These are phyloP conservation scores for Mortierella sp. DNA, from an alignment of 371 early-diverging fungal genomes.

Conservation along the genomic window DNA sequence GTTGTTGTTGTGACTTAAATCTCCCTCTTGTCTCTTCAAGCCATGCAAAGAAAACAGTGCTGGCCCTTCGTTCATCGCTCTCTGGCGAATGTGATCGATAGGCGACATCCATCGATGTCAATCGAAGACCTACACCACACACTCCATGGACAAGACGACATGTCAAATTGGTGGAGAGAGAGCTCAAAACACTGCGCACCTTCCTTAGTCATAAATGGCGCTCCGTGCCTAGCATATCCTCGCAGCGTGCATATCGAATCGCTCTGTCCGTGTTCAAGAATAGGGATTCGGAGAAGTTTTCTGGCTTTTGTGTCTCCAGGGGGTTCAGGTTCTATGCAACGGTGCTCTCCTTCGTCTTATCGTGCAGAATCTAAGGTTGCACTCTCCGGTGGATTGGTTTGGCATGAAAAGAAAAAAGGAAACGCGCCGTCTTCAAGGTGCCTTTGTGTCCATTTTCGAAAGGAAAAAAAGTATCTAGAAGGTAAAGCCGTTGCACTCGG, in stretches of 20 bases:
- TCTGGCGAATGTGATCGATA: background rate
- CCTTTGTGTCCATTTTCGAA: background rate
- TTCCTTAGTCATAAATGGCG: background rate
- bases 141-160: too few relatives aligned
- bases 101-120: too few relatives aligned
- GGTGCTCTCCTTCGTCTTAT: slow-evolving; percentile 16
- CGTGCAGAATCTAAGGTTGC: slow-evolving; percentile 31
- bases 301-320: too few relatives aligned
- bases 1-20: too few relatives aligned
- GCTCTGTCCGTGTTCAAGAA: too few relatives aligned
- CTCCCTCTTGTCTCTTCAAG: background rate
- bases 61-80: background rate
- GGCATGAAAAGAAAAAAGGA: background rate
- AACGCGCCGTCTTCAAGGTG: slow-evolving; percentile 10
- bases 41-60: background rate
- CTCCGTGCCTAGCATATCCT: too few relatives aligned
- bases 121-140: too few relatives aligned
- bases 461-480: background rate
- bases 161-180: too few relatives aligned
- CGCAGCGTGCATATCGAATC: too few relatives aligned
- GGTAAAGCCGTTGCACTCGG: background rate
- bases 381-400: background rate
- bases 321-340: background rate
- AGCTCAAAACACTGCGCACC: background rate
- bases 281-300: too few relatives aligned